Percentiles rank a stretch among this genome's conserved stretches.
Conservation (phyloP, 2,329 filamentous ascomycete species). For the Cladosporium cucumerinum region DNA sequence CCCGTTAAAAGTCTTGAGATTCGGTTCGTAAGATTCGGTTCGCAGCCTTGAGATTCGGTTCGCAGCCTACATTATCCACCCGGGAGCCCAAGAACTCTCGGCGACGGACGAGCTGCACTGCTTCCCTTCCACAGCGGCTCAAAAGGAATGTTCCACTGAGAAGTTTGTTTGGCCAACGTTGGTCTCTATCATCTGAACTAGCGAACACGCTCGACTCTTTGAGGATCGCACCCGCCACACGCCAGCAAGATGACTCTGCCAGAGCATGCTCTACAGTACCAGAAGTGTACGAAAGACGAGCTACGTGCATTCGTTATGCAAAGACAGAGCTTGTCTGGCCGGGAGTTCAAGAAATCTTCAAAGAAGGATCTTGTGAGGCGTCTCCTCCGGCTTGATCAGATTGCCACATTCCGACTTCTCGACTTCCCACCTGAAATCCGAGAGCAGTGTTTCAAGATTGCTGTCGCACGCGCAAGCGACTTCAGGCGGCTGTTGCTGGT, state of each 20-base stretch:
- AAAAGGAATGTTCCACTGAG: not conserved
- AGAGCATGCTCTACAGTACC: not conserved
- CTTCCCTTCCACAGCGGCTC: not conserved
- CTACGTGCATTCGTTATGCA: not conserved
- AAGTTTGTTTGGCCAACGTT: not conserved
- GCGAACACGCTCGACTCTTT: not conserved
- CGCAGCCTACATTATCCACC: not conserved
- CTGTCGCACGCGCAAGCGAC: not conserved
- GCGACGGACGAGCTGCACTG: not conserved
- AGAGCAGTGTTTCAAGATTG: not conserved
- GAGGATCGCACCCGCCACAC: not conserved
- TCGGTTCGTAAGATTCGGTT: no score
- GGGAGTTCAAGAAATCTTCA: not conserved
- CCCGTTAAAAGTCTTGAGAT: not conserved
- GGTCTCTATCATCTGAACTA: not conserved
- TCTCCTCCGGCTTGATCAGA: not conserved
- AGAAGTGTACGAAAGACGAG: not conserved
- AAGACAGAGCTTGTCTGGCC: not conserved
- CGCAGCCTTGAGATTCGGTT: not conserved
- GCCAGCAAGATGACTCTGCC: not conserved
- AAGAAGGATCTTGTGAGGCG: not conserved
- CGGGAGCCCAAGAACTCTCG: not conserved
- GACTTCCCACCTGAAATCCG: not conserved
- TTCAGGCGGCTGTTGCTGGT: not conserved
- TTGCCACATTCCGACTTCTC: not conserved